Evolutionary conservation across 116 monocot species (phyloP).

Genomic region (Zostera marina): DNA sequence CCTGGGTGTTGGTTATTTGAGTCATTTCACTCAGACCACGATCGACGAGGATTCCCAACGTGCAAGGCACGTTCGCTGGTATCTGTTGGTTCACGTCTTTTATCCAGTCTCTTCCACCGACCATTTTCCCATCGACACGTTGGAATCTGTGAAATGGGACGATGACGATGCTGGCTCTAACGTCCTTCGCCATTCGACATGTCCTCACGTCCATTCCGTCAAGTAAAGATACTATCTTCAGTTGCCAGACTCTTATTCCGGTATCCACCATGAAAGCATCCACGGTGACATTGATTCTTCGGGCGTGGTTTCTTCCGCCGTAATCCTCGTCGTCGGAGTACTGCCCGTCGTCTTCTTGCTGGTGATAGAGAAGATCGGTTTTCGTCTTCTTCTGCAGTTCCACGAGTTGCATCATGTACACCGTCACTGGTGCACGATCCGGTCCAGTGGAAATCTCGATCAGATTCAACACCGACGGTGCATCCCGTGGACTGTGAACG

Average conservation of each 20-base stretch:
- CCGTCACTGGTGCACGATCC: constrained; percentile 8
- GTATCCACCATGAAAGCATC: constrained; percentile 24
- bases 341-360: constrained; percentile 13
- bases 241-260: constrained; percentile 16
- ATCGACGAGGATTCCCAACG: constrained; percentile 45
- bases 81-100: constrained; percentile 20
- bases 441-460: constrained; percentile 12
- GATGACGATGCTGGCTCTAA: constrained; percentile 21
- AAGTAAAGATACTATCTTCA: constrained; percentile 15
- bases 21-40: constrained; percentile 17
- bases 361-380: constrained; percentile 28
- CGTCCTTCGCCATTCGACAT: constrained; percentile 16
- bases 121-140: constrained; percentile 46
- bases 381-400: constrained; percentile 23
- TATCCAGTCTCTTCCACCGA: constrained; percentile 19
- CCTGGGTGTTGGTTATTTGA: not conserved
- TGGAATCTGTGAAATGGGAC: constrained; percentile 53
- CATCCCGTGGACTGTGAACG: constrained; percentile 27
- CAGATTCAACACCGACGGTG: constrained; percentile 31
- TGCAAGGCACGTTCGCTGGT: constrained; percentile 38
- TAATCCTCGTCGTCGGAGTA: constrained; percentile 2
- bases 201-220: constrained; percentile 24
- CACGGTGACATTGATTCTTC: constrained; percentile 14
- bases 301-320: constrained; percentile 4
- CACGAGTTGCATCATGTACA: constrained; percentile 33